Conservation (phyloP, 768 basidiomycete species). For the Lactarius indigo region DNA sequence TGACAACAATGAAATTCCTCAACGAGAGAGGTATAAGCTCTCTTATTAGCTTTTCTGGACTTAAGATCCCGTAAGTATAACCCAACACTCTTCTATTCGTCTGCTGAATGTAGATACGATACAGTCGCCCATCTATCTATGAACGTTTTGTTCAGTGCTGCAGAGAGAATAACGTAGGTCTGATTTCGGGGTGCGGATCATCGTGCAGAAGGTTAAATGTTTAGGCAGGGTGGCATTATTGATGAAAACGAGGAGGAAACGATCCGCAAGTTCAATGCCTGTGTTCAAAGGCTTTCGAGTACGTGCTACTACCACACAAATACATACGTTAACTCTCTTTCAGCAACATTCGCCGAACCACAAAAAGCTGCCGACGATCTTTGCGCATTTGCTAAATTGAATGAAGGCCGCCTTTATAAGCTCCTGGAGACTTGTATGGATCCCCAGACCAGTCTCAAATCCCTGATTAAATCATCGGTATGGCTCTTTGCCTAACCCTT, state of each 20-base stretch:
- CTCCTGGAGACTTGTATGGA: constrained; percentile 80
- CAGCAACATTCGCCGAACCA: constrained; percentile 62
- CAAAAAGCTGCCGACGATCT: constrained; percentile 77
- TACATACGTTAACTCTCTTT: not conserved
- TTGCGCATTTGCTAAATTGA: constrained; percentile 76
- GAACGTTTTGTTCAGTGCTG: constrained; percentile 71
- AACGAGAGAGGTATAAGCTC: constrained; percentile 54
- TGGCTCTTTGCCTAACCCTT: constrained; percentile 26
- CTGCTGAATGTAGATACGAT: not conserved
- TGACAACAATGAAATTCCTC: constrained; percentile 68
- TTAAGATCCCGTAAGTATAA: constrained; percentile 57
- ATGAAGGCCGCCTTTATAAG: constrained; percentile 84
- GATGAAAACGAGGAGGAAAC: constrained; percentile 75
- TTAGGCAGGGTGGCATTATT: constrained; percentile 77
- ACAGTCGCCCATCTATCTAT: constrained; percentile 65
- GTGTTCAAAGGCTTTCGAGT: constrained; percentile 64
- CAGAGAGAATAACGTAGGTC: constrained; percentile 79
- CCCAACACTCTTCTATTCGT: not conserved
- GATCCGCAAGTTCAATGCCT: constrained; percentile 47
- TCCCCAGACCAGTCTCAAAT: constrained; percentile 77
- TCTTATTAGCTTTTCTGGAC: constrained; percentile 56
- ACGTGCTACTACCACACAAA: constrained; percentile 27
- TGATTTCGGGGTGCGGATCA: constrained; percentile 1
- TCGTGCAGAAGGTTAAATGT: constrained; percentile 6
- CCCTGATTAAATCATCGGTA: constrained; percentile 74